Evolutionary conservation across 257 asterid species (phyloP).

Genomic region (Schizonepeta tenuifolia): DNA sequence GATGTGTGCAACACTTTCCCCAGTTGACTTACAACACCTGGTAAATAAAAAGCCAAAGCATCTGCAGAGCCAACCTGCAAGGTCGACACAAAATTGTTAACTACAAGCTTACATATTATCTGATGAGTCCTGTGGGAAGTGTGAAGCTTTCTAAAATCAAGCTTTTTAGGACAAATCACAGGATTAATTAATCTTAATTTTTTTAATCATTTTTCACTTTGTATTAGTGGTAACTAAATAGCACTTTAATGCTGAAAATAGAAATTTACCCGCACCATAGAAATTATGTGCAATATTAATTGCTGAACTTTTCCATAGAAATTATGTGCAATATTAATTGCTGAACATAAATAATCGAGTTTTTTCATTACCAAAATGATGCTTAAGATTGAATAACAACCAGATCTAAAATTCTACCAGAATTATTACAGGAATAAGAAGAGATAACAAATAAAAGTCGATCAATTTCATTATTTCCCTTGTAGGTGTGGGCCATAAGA

Average conservation of each 20-base stretch:
- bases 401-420: neutral
- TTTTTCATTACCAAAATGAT: conserved; percentile 16
- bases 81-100: conserved; percentile 29
- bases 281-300: neutral
- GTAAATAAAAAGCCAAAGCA: conserved; percentile 93
- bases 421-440: neutral
- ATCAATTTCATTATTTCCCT: neutral
- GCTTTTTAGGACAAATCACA: neutral
- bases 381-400: neutral
- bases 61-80: conserved; percentile 94
- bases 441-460: conserved; percentile 7
- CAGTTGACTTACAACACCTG: conserved; percentile 90
- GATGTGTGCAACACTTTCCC: conserved; percentile 86
- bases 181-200: neutral
- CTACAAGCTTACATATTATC: neutral
- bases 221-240: neutral
- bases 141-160: neutral
- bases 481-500: conserved; percentile 7
- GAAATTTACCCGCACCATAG: neutral
- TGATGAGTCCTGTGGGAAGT: neutral
- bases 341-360: neutral
- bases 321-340: neutral
- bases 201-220: neutral
- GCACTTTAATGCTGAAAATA: neutral
- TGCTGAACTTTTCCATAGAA: neutral